phyloP scores from a whole-genome alignment of 2,329 filamentous ascomycete species.

The Xylariaceae sp. region DNA sequence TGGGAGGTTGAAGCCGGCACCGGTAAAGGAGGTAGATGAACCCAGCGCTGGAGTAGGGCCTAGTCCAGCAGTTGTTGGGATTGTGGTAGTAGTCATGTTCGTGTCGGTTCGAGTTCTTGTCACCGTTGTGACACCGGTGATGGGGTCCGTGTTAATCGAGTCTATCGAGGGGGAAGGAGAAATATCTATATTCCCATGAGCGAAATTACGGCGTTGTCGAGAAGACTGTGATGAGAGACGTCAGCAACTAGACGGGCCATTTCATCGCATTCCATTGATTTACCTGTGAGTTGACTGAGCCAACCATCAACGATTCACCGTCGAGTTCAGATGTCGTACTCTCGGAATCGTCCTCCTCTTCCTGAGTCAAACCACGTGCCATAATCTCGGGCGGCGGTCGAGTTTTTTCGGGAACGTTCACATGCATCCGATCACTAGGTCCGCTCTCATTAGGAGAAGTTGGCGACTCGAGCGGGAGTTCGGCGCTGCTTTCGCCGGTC shows the following conservation, averaged over 20 bases:
- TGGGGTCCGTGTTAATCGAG: constrained; percentile 72
- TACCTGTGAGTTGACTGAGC: constrained; percentile 65
- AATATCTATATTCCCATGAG: constrained; percentile 54
- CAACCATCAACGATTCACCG: constrained; percentile 65
- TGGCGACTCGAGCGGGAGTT: constrained; percentile 88
- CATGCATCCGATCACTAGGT: constrained; percentile 81
- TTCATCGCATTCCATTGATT: constrained; percentile 30
- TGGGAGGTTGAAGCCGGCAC: constrained; percentile 51
- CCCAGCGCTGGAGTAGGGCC: constrained; percentile 47
- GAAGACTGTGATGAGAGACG: constrained; percentile 41
- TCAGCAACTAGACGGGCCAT: constrained; percentile 10
- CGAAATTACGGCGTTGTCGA: constrained; percentile 60
- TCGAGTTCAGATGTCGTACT: constrained; percentile 78
- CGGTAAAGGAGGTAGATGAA: constrained; percentile 59
- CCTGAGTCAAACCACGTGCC: constrained; percentile 72
- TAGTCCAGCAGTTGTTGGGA: constrained; percentile 35
- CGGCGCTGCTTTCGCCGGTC: constrained; percentile 91
- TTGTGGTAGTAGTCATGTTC: constrained; percentile 38
- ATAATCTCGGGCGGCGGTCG: constrained; percentile 87
- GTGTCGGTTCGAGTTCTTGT: constrained; percentile 54
- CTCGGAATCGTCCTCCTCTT: constrained; percentile 87
- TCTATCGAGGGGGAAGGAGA: constrained; percentile 90
- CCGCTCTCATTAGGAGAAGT: constrained; percentile 74
- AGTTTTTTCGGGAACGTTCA: constrained; percentile 82
- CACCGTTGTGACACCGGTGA: constrained; percentile 62